These are phyloP conservation scores for Tripterygium wilfordii DNA, from an alignment of 177 flowering plant genomes.

Conservation along the genomic window DNA sequence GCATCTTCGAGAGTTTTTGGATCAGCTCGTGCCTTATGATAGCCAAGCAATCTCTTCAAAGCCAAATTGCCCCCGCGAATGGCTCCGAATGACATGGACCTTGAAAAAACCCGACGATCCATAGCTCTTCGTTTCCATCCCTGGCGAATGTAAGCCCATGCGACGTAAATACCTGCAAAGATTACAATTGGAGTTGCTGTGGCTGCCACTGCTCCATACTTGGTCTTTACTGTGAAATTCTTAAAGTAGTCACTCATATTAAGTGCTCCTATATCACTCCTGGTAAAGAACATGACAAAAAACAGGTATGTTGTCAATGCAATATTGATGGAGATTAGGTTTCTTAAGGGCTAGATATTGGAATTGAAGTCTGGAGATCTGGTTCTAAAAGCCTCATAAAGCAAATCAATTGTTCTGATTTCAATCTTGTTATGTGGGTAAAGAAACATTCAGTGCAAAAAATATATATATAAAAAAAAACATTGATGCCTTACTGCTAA, in stretches of 20 bases:
- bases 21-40: constrained; percentile 10
- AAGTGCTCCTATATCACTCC: not conserved
- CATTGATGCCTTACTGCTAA: constrained; percentile 1
- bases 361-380: too few relatives aligned
- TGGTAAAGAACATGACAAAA: too few relatives aligned
- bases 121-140: not conserved
- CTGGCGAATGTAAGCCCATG: constrained; percentile 6
- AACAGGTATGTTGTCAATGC: too few relatives aligned
- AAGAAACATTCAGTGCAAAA: constrained; percentile 1
- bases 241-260: not conserved
- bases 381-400: not conserved
- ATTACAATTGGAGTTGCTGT: constrained; percentile 11
- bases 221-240: constrained; percentile 4
- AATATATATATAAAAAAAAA: too few relatives aligned
- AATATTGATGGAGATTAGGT: too few relatives aligned
- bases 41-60: constrained; percentile 23
- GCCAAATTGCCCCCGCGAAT: constrained; percentile 31
- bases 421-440: constrained; percentile 1
- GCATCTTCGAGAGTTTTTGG: not conserved
- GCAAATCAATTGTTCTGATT: constrained; percentile 1
- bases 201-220: constrained; percentile 7
- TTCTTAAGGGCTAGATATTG: too few relatives aligned
- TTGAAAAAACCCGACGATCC: not conserved
- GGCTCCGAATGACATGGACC: constrained; percentile 21
- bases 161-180: constrained; percentile 6